Percentiles rank a stretch among this genome's conserved stretches.
These are phyloP conservation scores for Cyanodermella asteris DNA, from an alignment of 2,329 filamentous ascomycete species.

Conservation along the genomic window DNA sequence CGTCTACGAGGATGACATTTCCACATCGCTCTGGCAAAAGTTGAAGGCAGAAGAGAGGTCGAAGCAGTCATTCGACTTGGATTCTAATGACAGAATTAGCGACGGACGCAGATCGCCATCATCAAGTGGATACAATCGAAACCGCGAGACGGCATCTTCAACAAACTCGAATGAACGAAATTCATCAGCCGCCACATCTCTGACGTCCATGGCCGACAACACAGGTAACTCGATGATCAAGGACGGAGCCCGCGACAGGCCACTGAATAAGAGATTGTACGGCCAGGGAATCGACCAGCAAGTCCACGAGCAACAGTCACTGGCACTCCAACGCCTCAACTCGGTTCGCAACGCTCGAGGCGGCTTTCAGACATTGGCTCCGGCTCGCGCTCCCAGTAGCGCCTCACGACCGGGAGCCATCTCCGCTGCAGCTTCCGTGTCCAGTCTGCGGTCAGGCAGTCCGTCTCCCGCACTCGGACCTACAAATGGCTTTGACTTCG, in stretches of 20 bases:
- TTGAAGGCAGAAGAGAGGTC: conserved; percentile 29
- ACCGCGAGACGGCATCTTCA: conserved; percentile 66
- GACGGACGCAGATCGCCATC: conserved; percentile 32
- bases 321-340: conserved; percentile 58
- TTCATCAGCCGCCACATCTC: too few species aligned
- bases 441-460: conserved; percentile 16
- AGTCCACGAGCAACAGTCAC: conserved; percentile 57
- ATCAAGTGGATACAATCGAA: conserved; percentile 44
- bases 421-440: too few species aligned
- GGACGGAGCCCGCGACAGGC: conserved; percentile 1
- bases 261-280: too few species aligned
- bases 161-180: conserved; percentile 55
- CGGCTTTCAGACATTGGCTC: too few species aligned
- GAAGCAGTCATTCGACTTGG: conserved; percentile 24
- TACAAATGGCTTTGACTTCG: conserved; percentile 16
- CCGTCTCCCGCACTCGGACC: conserved; percentile 20
- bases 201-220: conserved; percentile 70
- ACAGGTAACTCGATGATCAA: conserved; percentile 23
- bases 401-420: too few species aligned
- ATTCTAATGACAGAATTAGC: conserved; percentile 17
- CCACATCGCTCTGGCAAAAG: conserved; percentile 62
- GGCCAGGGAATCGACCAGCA: conserved; percentile 65
- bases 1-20: conserved; percentile 73
- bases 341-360: too few species aligned
- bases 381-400: too few species aligned